Base-by-base conservation (phyloP, 2,329 filamentous ascomycete species). In the Endoconidiophora polonica region DNA sequence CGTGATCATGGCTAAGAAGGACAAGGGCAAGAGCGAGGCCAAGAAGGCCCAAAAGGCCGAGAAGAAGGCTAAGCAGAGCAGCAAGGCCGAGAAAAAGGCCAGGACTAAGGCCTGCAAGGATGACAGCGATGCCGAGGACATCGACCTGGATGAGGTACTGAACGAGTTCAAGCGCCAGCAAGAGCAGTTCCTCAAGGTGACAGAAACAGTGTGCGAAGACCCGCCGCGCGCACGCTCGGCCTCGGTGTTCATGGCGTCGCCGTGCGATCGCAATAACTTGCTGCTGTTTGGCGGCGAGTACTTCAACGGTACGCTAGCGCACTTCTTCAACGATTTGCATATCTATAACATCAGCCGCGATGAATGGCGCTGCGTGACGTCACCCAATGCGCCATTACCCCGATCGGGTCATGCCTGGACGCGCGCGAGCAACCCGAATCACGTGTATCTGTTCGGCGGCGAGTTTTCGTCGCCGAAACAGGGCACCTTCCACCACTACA, bases 401-500 rank as follows among this genome's bases (percentile, higher is more conserved):
- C 74, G 91, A 54, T 90, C 83, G 54, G 91, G 91, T 2, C 91
- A 96, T 72, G 90, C 91, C 14, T 95, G 88, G 86, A 93, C 86
- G 59, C 77, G 87, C 52, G 87, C 85, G 52, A 85, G 83, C 44
- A 94, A 95, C 64, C 71, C 81, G 14, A 83, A 82, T 55, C 79
- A 83, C 33, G 76, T 96, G 48, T 98, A 94, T 63, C 68, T 98
- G 14, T 96, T 96, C 60, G 91, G 91, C 56, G 91, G 90, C 54
- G 91, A 98, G 66, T 98, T 98, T 64, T 93, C 85, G 52, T 90
- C 83, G 24, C 91, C 91, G 2, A 96, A 95, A 62, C 91, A 96
- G 65, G 91, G 91, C 3, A 96, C 90, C 0, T 98, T 98, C 60
- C 95, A 98, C 64, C 91, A 98, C 65, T 98, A 98, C 68, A 94